Base-by-base conservation (phyloP, 179 eudicot species). In the Actinidia chinensis region DNA sequence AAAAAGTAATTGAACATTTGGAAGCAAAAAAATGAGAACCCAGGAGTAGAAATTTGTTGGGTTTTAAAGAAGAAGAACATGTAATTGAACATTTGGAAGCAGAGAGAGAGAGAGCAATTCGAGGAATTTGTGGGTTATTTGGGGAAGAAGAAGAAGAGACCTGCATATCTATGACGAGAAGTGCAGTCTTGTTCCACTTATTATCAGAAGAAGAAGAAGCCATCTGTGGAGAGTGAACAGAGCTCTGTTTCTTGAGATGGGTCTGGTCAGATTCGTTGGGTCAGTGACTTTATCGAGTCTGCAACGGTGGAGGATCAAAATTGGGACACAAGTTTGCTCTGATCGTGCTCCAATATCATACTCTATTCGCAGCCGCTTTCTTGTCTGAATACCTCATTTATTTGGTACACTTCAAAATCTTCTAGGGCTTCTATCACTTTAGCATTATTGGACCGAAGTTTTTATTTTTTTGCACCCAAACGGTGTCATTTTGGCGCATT, bases 161-260 rank as follows among this genome's bases (percentile, higher is more conserved):
- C 92, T 93, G 98, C 98, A 93, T 91, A 71, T 91, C 98, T 28
- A 93, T 90, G 79, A 93, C 92, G 6, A 93, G 78, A 73, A 93
- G 94, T n/a, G 97, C 97, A 0, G 94, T 88, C 66, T 86, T 90
- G 40, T 86, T 88, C 91, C 90, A 85, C 47, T 83, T 78, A 10
- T 71, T 61, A 42, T 46, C 74, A 51, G 55, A 12, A 20, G 79
- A 67, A 25, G 43, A 28, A 64, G 43, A 33, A 28, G 18, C 23
- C 22, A 66, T 66, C 9, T 8, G 22, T 42, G 11, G 1, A 28
- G n/a, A 65, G 6, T 28, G 15, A 6, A 28, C 14, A 14, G 44
- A 65, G 46, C 44, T 36, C 44, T 33, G n/a, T 65, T 65, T 33
- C 5, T 11, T 9, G 36, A 17, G 36, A 11, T 15, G 46, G n/a